Percentiles rank a stretch among this genome's conserved stretches.
phyloP scores from a whole-genome alignment of 2,329 filamentous ascomycete genomes.

The Trichoderma asperellum region DNA sequence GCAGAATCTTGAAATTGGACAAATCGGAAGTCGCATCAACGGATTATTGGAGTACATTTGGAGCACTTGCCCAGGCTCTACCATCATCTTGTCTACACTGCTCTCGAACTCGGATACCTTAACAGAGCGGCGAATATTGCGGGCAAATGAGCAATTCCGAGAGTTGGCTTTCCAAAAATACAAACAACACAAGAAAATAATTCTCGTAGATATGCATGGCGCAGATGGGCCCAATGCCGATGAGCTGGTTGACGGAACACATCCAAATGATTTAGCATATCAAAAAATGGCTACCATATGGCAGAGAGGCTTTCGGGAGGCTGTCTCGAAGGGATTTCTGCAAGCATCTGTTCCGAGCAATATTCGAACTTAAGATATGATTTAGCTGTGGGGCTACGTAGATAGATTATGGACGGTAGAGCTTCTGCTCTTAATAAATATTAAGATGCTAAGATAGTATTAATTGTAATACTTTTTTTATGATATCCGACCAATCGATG shows the following conservation, averaged over 20 bases:
- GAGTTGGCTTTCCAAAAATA: constrained; percentile 29
- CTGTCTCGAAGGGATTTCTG: neutral
- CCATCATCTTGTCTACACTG: neutral
- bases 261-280: constrained; percentile 47
- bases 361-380: neutral
- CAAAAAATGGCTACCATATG: constrained; percentile 48
- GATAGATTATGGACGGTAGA: neutral
- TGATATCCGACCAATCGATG: neutral
- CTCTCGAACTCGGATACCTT: neutral
- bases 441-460: neutral
- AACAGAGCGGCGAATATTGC: neutral
- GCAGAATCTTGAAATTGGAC: constrained; percentile 39
- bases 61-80: neutral
- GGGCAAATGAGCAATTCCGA: neutral
- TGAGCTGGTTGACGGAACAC: constrained; percentile 46
- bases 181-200: constrained; percentile 38
- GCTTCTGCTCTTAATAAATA: neutral
- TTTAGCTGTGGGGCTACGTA: neutral
- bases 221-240: constrained; percentile 36
- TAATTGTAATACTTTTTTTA: neutral
- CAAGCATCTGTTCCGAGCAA: neutral
- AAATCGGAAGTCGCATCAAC: constrained; percentile 41
- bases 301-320: constrained; percentile 36
- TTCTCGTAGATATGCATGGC: constrained; percentile 48
- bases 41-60: constrained; percentile 45